phyloP scores from a whole-genome alignment of 441 rosid genomes.

The Euphorbia celastroides region DNA sequence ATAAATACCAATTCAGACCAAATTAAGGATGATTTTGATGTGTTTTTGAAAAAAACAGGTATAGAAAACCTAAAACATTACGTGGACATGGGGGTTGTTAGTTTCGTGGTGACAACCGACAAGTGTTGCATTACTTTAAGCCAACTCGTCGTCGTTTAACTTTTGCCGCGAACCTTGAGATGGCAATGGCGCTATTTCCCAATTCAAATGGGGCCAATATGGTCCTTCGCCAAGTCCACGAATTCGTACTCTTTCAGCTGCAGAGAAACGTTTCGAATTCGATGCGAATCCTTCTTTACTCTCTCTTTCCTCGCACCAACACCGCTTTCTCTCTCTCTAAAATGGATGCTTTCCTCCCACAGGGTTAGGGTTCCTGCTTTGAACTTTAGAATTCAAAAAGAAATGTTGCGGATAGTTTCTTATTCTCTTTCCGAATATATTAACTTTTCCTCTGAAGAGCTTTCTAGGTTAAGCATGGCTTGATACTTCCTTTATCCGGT shows the following conservation, averaged over 20 bases:
- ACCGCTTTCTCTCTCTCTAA: conserved; percentile 9
- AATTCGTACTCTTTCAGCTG: too few species aligned
- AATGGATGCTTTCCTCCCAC: conserved; percentile 10
- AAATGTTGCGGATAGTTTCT: conserved; percentile 21
- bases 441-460: conserved; percentile 20
- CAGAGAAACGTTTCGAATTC: conserved; percentile 1
- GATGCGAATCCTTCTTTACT: conserved; percentile 19
- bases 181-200: not conserved
- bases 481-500: conserved; percentile 42
- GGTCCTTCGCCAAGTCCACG: not conserved
- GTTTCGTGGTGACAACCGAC: too few species aligned
- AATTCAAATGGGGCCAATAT: not conserved
- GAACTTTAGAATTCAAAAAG: not conserved
- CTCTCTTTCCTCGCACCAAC: conserved; percentile 9
- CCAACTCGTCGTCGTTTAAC: not conserved
- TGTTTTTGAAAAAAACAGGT: too few species aligned
- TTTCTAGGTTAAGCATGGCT: conserved; percentile 38
- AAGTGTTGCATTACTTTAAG: not conserved
- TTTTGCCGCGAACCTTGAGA: conserved; percentile 17
- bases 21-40: too few species aligned
- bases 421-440: conserved; percentile 15
- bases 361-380: conserved; percentile 49
- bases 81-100: too few species aligned
- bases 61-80: too few species aligned
- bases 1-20: too few species aligned